Evolutionary conservation across 139 green algal species (phyloP).

Genomic region (Gonium pectorale): DNA sequence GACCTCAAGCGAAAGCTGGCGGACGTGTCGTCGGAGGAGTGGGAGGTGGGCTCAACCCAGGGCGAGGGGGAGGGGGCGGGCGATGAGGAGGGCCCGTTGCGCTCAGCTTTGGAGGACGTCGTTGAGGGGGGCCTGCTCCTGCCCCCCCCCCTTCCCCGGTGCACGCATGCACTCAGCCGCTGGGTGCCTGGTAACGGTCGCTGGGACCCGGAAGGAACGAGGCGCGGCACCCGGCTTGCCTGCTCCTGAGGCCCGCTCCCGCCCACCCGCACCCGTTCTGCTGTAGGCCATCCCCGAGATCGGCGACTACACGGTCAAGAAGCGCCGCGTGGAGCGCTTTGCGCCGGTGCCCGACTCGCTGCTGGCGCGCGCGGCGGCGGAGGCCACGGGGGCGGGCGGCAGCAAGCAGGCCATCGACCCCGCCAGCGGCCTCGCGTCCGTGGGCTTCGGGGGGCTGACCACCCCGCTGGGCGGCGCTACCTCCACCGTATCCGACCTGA

Average conservation of each 20-base stretch:
- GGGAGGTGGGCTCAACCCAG: conserved; percentile 16
- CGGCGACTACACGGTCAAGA: conserved; percentile 97
- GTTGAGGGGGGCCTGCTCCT: too few species aligned
- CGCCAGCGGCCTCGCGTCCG: conserved; percentile 40
- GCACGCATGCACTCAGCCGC: too few species aligned
- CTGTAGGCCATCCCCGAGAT: conserved; percentile 95
- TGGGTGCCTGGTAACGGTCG: too few species aligned
- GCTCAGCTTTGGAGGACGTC: too few species aligned
- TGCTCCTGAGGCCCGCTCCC: too few species aligned
- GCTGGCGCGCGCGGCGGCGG: neutral
- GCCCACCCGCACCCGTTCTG: too few species aligned
- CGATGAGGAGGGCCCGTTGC: neutral
- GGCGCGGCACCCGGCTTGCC: too few species aligned
- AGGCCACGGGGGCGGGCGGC: conserved; percentile 16
- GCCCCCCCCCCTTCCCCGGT: too few species aligned
- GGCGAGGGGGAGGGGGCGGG: neutral
- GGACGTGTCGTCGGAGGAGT: conserved; percentile 67
- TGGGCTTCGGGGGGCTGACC: conserved; percentile 58
- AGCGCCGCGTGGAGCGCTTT: conserved; percentile 81
- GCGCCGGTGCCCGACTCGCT: conserved; percentile 90
- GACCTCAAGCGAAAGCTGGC: conserved; percentile 96
- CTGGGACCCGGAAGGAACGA: too few species aligned
- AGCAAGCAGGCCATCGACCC: conserved; percentile 46
- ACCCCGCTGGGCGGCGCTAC: conserved; percentile 63
- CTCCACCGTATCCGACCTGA: conserved; percentile 85